These are phyloP conservation scores for Leccinum griseonigrum DNA, from an alignment of 1,284 basidiomycete species.

Conservation along the genomic window DNA sequence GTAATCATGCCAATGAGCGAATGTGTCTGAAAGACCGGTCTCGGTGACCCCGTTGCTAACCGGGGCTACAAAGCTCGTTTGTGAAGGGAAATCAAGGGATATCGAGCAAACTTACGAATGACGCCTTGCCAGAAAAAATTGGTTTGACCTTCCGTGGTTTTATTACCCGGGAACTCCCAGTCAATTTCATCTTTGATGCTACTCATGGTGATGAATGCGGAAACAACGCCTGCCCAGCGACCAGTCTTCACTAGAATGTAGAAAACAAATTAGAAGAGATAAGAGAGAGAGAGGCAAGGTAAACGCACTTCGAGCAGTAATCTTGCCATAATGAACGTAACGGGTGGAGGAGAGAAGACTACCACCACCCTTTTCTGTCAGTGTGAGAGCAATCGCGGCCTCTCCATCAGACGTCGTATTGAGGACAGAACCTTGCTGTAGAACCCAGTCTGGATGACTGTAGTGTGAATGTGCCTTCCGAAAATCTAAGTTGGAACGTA, in stretches of 20 bases:
- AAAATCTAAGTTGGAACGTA: constrained; percentile 11
- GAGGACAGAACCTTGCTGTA: constrained; percentile 66
- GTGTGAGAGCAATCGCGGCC: constrained; percentile 59
- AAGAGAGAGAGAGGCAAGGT: neutral
- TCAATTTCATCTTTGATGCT: constrained; percentile 86
- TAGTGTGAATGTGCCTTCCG: neutral
- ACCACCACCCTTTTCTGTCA: constrained; percentile 70
- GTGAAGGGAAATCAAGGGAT: neutral
- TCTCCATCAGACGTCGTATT: constrained; percentile 63
- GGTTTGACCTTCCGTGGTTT: constrained; percentile 65
- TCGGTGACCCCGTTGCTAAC: constrained; percentile 46
- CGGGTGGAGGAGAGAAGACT: constrained; percentile 76
- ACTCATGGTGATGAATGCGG: constrained; percentile 85
- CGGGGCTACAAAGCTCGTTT: constrained; percentile 28
- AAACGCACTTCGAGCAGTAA: constrained; percentile 63
- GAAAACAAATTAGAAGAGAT: neutral
- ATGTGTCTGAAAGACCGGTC: constrained; percentile 58
- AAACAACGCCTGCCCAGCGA: constrained; percentile 73
- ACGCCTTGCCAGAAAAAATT: constrained; percentile 79
- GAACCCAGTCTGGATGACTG: constrained; percentile 55
- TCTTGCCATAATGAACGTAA: constrained; percentile 78
- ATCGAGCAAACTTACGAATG: constrained; percentile 52
- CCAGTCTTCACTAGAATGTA: constrained; percentile 61
- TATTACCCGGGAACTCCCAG: constrained; percentile 74
- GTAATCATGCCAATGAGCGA: constrained; percentile 71